Evolutionary conservation across 2,329 filamentous ascomycete genomes (phyloP).

Genomic region (Amesomyces nigricolor): DNA sequence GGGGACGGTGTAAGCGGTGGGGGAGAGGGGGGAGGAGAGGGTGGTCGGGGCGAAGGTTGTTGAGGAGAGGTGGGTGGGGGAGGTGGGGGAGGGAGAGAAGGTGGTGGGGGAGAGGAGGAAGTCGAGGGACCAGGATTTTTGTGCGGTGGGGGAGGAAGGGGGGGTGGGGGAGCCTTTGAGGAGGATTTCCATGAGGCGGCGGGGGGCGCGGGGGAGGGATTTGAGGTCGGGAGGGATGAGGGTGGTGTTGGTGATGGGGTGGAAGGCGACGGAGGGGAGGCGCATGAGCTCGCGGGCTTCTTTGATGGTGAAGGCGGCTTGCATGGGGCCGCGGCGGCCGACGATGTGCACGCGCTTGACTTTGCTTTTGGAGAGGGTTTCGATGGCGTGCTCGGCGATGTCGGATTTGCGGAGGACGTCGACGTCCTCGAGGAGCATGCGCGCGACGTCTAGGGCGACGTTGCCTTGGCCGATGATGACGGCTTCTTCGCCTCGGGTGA

Average conservation of each 20-base stretch:
- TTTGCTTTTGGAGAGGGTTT: slow-evolving; percentile 63
- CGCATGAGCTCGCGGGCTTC: slow-evolving; percentile 85
- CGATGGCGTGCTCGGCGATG: slow-evolving; percentile 78
- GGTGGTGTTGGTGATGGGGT: slow-evolving; percentile 53
- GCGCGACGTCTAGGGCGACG: slow-evolving; percentile 87
- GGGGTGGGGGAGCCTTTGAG: slow-evolving; percentile 62
- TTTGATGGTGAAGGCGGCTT: slow-evolving; percentile 94
- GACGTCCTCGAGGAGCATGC: slow-evolving; percentile 74
- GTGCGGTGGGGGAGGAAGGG: slow-evolving; percentile 30
- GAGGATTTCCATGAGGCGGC: slow-evolving; percentile 74
- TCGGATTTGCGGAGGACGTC: slow-evolving; percentile 74
- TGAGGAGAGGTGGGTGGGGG: slow-evolving; percentile 49
- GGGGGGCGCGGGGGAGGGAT: slow-evolving; percentile 67
- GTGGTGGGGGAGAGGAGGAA: slow-evolving; percentile 74
- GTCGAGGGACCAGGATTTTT: slow-evolving; percentile 75
- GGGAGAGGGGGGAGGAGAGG: slow-evolving; percentile 51
- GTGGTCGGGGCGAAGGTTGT: slow-evolving; percentile 62
- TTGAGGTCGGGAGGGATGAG: slow-evolving; percentile 64
- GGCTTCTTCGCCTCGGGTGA: slow-evolving; percentile 71
- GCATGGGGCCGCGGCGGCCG: slow-evolving; percentile 80
- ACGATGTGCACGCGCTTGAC: slow-evolving; percentile 81
- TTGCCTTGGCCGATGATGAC: slow-evolving; percentile 93
- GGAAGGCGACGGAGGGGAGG: slow-evolving; percentile 65
- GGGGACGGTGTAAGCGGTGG: slow-evolving; percentile 41
- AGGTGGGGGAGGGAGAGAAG: slow-evolving; percentile 50